phyloP scores from a whole-genome alignment of 768 basidiomycete species.

The Rhodosporidiobolus odoratus region DNA sequence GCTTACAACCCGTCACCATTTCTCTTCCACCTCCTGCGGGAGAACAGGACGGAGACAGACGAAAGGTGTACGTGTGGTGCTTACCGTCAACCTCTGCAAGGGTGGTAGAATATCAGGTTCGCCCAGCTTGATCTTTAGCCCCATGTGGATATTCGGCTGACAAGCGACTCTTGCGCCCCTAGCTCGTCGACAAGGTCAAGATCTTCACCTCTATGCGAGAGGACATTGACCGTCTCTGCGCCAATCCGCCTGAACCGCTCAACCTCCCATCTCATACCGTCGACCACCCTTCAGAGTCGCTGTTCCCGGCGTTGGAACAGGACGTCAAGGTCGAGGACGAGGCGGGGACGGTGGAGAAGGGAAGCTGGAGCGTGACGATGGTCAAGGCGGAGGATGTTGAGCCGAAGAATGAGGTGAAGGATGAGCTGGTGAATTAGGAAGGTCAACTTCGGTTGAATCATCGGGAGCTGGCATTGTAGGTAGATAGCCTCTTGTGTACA shows the following conservation, averaged over 20 bases:
- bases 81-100: slow-evolving; percentile 15
- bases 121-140: neutral
- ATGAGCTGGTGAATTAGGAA: slow-evolving; percentile 1
- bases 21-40: neutral
- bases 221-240: slow-evolving; percentile 3
- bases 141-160: no score
- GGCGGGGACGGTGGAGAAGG: neutral
- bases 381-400: neutral
- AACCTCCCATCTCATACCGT: neutral
- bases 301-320: neutral
- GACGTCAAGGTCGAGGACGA: neutral
- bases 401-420: neutral
- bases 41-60: neutral
- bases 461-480: no score
- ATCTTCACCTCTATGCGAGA: slow-evolving; percentile 8
- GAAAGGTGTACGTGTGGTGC: slow-evolving; percentile 20
- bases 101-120: slow-evolving; percentile 25
- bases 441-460: no score
- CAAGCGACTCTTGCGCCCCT: neutral
- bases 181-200: slow-evolving; percentile 26
- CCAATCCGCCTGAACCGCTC: neutral
- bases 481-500: neutral
- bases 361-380: neutral
- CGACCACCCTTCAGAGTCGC: neutral
- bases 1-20: slow-evolving; percentile 15